phyloP scores from a whole-genome alignment of 495 filamentous ascomycete species.

The Peziza echinospora region DNA sequence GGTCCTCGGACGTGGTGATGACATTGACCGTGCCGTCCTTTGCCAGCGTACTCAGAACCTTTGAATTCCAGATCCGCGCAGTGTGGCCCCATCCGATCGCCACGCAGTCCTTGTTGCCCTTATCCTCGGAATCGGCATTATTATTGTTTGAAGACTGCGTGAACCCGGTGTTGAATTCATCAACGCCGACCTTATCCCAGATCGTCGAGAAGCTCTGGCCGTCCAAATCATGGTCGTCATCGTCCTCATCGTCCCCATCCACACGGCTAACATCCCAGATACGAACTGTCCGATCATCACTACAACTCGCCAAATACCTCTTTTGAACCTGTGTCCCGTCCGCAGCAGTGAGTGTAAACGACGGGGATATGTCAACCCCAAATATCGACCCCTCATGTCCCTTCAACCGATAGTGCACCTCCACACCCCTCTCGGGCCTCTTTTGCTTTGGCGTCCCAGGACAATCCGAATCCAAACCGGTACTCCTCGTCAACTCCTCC shows the following conservation, averaged over 20 bases:
- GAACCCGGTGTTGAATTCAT: conserved; percentile 27
- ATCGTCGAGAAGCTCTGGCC: not conserved
- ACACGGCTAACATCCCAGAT: conserved; percentile 62
- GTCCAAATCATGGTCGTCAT: conserved; percentile 18
- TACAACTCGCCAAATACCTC: conserved; percentile 67
- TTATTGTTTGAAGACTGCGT: conserved; percentile 12
- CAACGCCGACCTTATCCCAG: conserved; percentile 21
- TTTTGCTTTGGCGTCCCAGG: not conserved
- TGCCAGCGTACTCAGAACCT: conserved; percentile 27
- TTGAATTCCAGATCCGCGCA: conserved; percentile 75
- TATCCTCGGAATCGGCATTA: conserved; percentile 6
- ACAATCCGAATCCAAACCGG: not conserved
- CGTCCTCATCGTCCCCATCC: conserved; percentile 9
- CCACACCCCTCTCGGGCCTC: conserved; percentile 6
- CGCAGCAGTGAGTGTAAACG: conserved; percentile 23
- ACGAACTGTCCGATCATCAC: conserved; percentile 78
- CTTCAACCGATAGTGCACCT: conserved; percentile 49
- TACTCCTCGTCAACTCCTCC: not conserved
- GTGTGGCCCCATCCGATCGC: conserved; percentile 61
- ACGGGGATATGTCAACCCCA: conserved; percentile 53
- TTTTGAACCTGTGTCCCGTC: conserved; percentile 12
- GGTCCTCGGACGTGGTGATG: conserved; percentile 62
- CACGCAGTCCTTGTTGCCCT: conserved; percentile 20
- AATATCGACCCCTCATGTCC: conserved; percentile 93
- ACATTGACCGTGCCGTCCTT: conserved; percentile 21